Percentiles rank a stretch among this genome's conserved stretches.
These are phyloP conservation scores for Suhomyces bokatorum DNA, from an alignment of 1,139 yeast genomes.

Conservation along the genomic window DNA sequence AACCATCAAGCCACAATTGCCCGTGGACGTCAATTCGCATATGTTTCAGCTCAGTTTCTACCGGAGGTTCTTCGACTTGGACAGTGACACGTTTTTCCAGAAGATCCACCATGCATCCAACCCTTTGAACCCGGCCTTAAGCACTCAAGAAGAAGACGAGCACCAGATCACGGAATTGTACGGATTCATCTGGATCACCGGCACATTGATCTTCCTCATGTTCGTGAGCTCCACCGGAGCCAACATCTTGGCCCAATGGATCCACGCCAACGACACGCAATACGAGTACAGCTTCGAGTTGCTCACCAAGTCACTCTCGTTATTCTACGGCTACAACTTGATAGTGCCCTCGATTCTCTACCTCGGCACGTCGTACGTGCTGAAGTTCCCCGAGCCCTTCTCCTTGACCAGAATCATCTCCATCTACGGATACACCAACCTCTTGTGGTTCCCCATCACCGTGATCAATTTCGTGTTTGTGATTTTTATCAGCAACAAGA, in stretches of 20 bases:
- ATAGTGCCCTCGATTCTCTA: conserved; percentile 59
- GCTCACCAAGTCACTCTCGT: conserved; percentile 62
- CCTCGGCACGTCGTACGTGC: conserved; percentile 43
- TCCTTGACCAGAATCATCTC: conserved; percentile 50
- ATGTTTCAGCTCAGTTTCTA: conserved; percentile 58
- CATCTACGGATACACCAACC: conserved; percentile 76
- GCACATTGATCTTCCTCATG: conserved; percentile 68
- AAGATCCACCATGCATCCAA: conserved; percentile 47
- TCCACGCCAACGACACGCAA: conserved; percentile 39
- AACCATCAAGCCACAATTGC: conserved; percentile 23
- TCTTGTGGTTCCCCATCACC: conserved; percentile 80
- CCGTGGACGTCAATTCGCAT: conserved; percentile 32
- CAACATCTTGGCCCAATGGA: conserved; percentile 47
- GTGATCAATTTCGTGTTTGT: conserved; percentile 53
- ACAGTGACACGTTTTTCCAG: conserved; percentile 56
- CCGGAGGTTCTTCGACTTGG: conserved; percentile 61
- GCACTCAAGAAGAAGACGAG: conserved; percentile 29
- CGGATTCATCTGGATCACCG: conserved; percentile 85
- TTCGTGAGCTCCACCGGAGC: conserved; percentile 71
- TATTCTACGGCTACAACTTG: conserved; percentile 73
- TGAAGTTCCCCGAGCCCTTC: conserved; percentile 43
- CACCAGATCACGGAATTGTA: conserved; percentile 61
- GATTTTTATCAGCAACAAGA: conserved; percentile 40
- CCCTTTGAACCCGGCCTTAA: conserved; percentile 37
- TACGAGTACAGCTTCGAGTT: conserved; percentile 63